A percentile compares a stretch with the other conserved stretches of the same genome.
Evolutionary conservation across 176 grass and related monocot genomes (phyloP).

Genomic region (Avena eriantha): DNA sequence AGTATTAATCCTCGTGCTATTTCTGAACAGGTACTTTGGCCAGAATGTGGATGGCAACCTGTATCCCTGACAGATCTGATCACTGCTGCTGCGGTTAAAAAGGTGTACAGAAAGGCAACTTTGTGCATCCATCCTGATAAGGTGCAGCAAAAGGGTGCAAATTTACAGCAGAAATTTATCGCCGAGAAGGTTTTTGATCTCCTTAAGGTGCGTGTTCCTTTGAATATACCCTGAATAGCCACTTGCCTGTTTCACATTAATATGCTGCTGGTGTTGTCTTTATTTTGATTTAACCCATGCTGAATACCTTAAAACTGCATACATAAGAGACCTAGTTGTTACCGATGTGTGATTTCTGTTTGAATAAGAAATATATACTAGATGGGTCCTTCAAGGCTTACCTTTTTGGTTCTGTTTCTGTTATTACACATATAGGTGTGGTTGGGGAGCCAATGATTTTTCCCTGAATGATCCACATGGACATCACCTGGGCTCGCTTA

Average conservation of each 20-base stretch:
- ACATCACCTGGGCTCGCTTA: constrained; percentile 2
- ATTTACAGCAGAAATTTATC: constrained; percentile 79
- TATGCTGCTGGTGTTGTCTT: constrained; percentile 16
- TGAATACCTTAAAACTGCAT: constrained; percentile 9
- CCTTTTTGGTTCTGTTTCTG: background rate
- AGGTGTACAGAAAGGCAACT: constrained; percentile 78
- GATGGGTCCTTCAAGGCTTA: background rate
- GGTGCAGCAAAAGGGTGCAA: constrained; percentile 82
- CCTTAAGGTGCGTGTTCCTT: constrained; percentile 65
- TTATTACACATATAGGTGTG: constrained; percentile 17
- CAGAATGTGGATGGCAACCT: constrained; percentile 85
- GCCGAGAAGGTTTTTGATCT: constrained; percentile 91
- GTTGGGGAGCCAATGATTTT: constrained; percentile 24
- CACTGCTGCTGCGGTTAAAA: constrained; percentile 72
- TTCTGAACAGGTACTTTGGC: constrained; percentile 74
- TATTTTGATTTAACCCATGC: constrained; percentile 12
- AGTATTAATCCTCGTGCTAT: constrained; percentile 35
- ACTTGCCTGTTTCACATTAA: constrained; percentile 16
- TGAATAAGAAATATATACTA: constrained; percentile 5
- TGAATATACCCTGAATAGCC: constrained; percentile 5
- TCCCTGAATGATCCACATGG: constrained; percentile 23
- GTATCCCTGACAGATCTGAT: constrained; percentile 85
- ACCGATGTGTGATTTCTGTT: background rate
- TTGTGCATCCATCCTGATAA: constrained; percentile 90
- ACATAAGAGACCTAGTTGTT: background rate